Evolutionary conservation across 164 flowering plant genomes (phyloP).

Genomic region (Liriodendron chinense): DNA sequence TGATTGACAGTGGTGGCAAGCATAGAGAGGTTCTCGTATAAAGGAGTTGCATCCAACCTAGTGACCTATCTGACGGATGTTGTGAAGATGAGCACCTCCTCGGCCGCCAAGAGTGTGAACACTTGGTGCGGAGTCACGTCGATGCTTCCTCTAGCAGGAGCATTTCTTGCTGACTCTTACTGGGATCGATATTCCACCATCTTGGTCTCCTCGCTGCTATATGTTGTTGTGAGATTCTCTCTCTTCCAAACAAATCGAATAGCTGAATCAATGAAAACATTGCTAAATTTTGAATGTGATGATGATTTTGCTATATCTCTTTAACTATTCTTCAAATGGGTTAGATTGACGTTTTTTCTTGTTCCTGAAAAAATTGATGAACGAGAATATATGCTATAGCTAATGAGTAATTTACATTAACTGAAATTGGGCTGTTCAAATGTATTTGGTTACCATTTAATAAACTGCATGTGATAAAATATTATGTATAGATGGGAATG

Average conservation of each 20-base stretch:
- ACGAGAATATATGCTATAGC: too few species aligned
- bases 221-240: constrained; percentile 47
- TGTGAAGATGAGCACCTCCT: constrained; percentile 66
- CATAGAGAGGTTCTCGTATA: constrained; percentile 91
- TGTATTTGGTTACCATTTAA: too few species aligned
- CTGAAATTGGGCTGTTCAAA: too few species aligned
- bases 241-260: not conserved
- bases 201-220: constrained; percentile 56
- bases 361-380: too few species aligned
- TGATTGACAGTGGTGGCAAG: constrained; percentile 66
- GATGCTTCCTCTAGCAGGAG: constrained; percentile 70
- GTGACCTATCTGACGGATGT: constrained; percentile 84
- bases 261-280: not conserved
- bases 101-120: constrained; percentile 85
- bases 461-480: too few species aligned
- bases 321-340: too few species aligned
- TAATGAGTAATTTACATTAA: too few species aligned
- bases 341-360: too few species aligned
- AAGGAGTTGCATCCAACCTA: constrained; percentile 88
- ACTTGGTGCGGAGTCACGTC: constrained; percentile 82
- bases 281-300: too few species aligned
- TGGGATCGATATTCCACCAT: constrained; percentile 72
- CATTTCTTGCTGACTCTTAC: constrained; percentile 72
- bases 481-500: too few species aligned
- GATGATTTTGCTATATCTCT: too few species aligned